Conservation (phyloP, 805 yeast species). For the Maudiozyma turicensis region DNA sequence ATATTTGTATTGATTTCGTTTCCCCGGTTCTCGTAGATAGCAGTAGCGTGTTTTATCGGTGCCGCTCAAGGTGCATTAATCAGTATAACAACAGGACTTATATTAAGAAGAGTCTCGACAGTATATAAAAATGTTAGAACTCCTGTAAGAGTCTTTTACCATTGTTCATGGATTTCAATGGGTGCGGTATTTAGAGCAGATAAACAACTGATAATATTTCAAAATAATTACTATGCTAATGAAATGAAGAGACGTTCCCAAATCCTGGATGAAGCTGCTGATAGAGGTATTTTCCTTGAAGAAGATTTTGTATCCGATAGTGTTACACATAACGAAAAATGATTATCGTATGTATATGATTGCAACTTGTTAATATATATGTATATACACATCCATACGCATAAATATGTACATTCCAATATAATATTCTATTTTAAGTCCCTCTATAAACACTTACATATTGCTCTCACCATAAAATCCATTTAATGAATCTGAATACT, state of each 20-base stretch:
- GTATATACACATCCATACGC: neutral
- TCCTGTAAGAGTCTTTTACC: slow-evolving; percentile 34
- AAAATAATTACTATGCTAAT: slow-evolving; percentile 26
- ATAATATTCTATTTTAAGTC: neutral
- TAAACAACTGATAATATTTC: slow-evolving; percentile 30
- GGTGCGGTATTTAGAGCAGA: slow-evolving; percentile 37
- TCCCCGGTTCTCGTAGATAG: slow-evolving; percentile 14
- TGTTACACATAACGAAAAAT: neutral
- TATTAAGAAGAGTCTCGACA: slow-evolving; percentile 29
- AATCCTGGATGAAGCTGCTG: slow-evolving; percentile 36
- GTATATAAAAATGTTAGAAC: slow-evolving; percentile 31
- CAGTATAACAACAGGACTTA: slow-evolving; percentile 28
- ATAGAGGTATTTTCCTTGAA: slow-evolving; percentile 35
- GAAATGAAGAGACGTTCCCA: slow-evolving; percentile 30
- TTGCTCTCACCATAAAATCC: slow-evolving; percentile 19
- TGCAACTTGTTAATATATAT: neutral
- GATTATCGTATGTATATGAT: neutral
- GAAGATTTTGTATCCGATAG: slow-evolving; percentile 13
- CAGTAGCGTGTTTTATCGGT: slow-evolving; percentile 33
- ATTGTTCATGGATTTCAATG: slow-evolving; percentile 34
- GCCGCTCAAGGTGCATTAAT: slow-evolving; percentile 35
- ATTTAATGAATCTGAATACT: slow-evolving; percentile 12
- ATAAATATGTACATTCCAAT: neutral
- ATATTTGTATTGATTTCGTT: neutral
- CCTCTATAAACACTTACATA: neutral